Conservation (phyloP, 1,284 basidiomycete species). For the Schizopora paradoxa region DNA sequence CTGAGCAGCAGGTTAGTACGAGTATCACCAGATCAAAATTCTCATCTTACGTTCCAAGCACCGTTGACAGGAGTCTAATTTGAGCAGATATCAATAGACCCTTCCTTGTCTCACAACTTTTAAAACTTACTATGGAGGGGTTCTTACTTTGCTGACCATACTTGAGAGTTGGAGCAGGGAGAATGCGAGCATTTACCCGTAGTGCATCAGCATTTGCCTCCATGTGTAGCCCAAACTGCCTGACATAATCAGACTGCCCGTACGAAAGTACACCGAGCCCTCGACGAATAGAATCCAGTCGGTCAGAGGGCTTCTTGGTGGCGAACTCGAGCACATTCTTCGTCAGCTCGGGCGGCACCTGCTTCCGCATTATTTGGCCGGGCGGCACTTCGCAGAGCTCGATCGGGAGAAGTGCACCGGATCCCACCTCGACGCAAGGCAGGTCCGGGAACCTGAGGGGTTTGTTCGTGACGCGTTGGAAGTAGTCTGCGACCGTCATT, state of each 20-base stretch:
- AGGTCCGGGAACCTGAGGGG: constrained; percentile 51
- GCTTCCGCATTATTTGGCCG: constrained; percentile 72
- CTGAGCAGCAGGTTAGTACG: constrained; percentile 27
- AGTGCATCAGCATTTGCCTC: constrained; percentile 39
- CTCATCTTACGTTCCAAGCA: constrained; percentile 59
- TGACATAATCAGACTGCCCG: constrained; percentile 68
- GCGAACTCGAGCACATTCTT: constrained; percentile 65
- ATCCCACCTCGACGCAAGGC: constrained; percentile 61
- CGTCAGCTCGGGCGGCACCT: constrained; percentile 62
- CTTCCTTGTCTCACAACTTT: no score
- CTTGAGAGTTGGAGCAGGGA: constrained; percentile 54
- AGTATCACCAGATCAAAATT: neutral
- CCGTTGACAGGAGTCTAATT: constrained; percentile 54
- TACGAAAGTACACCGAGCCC: constrained; percentile 60
- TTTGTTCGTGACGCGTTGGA: constrained; percentile 42
- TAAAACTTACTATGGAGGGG: constrained; percentile 43
- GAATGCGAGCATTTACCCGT: constrained; percentile 51
- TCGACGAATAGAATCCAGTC: constrained; percentile 51
- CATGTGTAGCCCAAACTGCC: constrained; percentile 26
- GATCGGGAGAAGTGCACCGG: constrained; percentile 60
- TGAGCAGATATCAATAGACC: neutral
- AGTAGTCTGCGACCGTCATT: constrained; percentile 61
- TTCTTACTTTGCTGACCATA: constrained; percentile 52
- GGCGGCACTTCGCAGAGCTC: constrained; percentile 60
- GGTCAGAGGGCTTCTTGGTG: constrained; percentile 58